Evolutionary conservation across 257 asterid species (phyloP).

Genomic region (Cynanchum wilfordii): DNA sequence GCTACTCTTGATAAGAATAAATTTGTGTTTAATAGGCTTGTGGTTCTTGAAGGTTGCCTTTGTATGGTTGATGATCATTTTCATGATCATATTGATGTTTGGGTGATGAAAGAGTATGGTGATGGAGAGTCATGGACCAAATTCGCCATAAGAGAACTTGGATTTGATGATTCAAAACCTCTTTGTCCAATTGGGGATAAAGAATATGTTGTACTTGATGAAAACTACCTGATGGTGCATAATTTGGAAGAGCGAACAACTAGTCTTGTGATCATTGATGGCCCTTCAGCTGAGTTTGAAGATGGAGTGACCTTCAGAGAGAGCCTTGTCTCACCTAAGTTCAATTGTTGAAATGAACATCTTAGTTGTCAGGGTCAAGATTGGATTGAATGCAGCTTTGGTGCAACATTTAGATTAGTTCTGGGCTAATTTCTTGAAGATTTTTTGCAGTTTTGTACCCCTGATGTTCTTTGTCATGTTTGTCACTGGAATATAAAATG

Average conservation of each 20-base stretch:
- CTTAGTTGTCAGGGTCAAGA: background rate
- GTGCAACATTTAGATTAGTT: background rate
- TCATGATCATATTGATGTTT: conserved; percentile 19
- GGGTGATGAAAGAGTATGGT: conserved; percentile 45
- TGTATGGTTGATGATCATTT: conserved; percentile 26
- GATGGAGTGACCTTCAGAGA: conserved; percentile 25
- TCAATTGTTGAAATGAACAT: background rate
- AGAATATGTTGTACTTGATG: conserved; percentile 22
- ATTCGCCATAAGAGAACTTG: conserved; percentile 12
- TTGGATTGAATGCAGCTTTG: conserved; percentile 5
- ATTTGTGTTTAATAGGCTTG: conserved; percentile 26
- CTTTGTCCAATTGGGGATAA: conserved; percentile 29
- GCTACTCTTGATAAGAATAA: conserved; percentile 10
- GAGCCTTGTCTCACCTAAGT: conserved; percentile 29
- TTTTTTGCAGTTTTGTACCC: background rate
- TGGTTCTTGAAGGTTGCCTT: conserved; percentile 40
- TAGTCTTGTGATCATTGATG: conserved; percentile 26
- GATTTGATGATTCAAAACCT: conserved; percentile 3
- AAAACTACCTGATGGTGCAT: conserved; percentile 13
- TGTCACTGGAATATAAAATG: background rate
- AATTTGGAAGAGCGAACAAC: conserved; percentile 10
- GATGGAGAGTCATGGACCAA: conserved; percentile 34
- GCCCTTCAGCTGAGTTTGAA: conserved; percentile 12
- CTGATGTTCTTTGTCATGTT: background rate
- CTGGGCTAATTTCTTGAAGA: background rate